Percentiles rank a stretch among this genome's conserved stretches.
These are phyloP conservation scores for Paramecium sexaurelia DNA, from an alignment of 73 alveolate species.

Conservation along the genomic window DNA sequence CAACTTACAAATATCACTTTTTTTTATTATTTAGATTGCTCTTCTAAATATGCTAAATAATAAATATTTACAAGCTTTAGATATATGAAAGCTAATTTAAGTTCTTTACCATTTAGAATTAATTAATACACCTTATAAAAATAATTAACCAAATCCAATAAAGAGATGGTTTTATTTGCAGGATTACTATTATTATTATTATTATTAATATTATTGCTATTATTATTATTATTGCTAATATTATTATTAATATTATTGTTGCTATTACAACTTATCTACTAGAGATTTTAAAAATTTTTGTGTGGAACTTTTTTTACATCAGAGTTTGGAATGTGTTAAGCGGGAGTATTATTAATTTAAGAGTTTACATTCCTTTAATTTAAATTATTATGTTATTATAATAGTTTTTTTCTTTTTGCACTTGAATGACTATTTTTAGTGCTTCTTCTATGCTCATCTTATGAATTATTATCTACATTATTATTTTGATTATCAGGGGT, in stretches of 20 bases:
- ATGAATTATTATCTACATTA: background rate
- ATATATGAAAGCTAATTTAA: slow-evolving; percentile 1
- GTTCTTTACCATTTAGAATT: background rate
- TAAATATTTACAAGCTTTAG: slow-evolving; percentile 35
- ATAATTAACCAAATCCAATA: slow-evolving; percentile 44
- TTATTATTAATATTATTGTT: background rate
- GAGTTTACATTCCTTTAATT: background rate
- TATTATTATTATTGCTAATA: background rate
- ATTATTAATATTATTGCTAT: background rate
- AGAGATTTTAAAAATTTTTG: background rate
- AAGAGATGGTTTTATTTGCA: background rate
- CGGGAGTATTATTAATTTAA: background rate
- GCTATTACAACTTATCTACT: background rate
- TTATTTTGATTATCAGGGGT: background rate
- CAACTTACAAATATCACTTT: background rate
- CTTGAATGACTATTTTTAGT: slow-evolving; percentile 8
- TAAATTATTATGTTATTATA: background rate
- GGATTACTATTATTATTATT: background rate
- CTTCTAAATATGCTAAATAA: slow-evolving; percentile 23
- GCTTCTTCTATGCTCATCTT: slow-evolving; percentile 35
- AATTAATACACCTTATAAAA: slow-evolving; percentile 20
- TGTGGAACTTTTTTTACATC: background rate
- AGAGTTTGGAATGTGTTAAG: background rate
- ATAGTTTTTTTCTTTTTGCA: background rate
- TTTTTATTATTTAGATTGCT: background rate